Evolutionary conservation across 2,329 filamentous ascomycete species (phyloP).

Genomic region (Colletotrichum simmondsii): DNA sequence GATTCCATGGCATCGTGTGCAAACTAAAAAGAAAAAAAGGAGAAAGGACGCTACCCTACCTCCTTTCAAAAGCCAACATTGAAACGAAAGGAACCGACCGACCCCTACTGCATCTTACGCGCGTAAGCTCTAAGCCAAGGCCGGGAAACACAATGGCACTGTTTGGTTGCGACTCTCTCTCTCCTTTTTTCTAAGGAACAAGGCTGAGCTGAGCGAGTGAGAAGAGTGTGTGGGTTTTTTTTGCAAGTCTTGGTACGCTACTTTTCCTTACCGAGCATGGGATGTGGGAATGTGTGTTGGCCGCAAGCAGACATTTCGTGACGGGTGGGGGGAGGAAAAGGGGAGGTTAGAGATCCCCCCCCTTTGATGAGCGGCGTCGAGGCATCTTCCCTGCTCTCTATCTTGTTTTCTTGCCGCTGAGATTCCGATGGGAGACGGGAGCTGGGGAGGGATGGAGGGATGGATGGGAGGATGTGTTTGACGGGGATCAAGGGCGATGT

Average conservation of each 20-base stretch:
- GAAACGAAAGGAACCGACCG: background rate
- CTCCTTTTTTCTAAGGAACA: background rate
- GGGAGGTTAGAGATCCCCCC: too few species aligned
- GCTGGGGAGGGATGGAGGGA: background rate
- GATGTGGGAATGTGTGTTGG: background rate
- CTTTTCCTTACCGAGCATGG: background rate
- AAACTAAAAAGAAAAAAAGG: background rate
- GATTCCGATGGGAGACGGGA: constrained; percentile 13
- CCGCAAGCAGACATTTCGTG: constrained; percentile 13
- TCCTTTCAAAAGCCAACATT: constrained; percentile 3
- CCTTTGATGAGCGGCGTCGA: constrained; percentile 17
- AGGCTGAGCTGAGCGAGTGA: background rate
- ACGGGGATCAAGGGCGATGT: background rate
- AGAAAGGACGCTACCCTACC: background rate
- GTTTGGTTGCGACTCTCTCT: background rate
- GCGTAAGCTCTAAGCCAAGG: background rate
- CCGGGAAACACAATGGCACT: background rate
- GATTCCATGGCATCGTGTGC: background rate
- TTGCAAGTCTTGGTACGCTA: background rate
- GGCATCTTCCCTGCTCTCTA: background rate
- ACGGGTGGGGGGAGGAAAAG: too few species aligned
- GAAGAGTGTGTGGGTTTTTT: background rate
- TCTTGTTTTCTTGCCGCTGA: constrained; percentile 23
- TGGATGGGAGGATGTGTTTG: background rate
- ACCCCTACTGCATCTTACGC: background rate